Base-by-base conservation (phyloP, 352 stramenopile species). In the Plasmopara viticola region DNA sequence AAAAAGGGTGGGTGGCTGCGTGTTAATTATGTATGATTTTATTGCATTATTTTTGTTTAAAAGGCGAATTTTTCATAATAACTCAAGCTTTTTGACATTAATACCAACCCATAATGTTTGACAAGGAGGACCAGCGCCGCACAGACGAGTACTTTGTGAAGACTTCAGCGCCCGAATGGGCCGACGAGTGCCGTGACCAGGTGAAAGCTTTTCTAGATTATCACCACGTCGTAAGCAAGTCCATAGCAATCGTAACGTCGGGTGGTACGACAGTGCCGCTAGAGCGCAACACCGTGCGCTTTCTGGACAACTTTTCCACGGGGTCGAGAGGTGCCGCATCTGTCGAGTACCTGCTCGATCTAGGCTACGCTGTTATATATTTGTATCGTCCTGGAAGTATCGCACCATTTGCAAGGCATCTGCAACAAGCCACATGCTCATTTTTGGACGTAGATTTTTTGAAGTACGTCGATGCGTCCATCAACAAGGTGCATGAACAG, bases 261-360 rank as follows among this genome's bases (percentile, higher is more conserved):
- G 96, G 96, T 28, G 96, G 96, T 13, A 99, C 96, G 6, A 96
- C 90, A 7, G 90, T 97, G 31, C 90, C 94, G 49, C 78, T 99
- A 25, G 96, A 99, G 74, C 68, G 83, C 38, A 94, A 97, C 60
- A 95, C 81, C 2, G 96, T 99, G 31, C 88, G 96, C 39, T 98
- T 96, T 68, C 78, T 99, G 25, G 96, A 99, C 67, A 99, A 99
- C 57, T 99, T 98, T 65, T 97, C 80, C 13, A 98, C 95, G 0
- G 96, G 96, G n/a, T 82, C 76, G 5, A 68, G 94, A 31, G 94
- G 92, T 29, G 89, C 91, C 4, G 70, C 84, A 10, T 91, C 77
- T 0, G 77, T 76, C 48, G 82, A 93, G 70, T 86, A 98, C 58
- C 96, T 98, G 43, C 61, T 99, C 25, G 67, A 71, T 38, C 56